A percentile compares a stretch with the other conserved stretches of the same genome.
These are phyloP conservation scores for Sarocladium oryzae DNA, from an alignment of 2,329 filamentous ascomycete species.

Conservation along the genomic window DNA sequence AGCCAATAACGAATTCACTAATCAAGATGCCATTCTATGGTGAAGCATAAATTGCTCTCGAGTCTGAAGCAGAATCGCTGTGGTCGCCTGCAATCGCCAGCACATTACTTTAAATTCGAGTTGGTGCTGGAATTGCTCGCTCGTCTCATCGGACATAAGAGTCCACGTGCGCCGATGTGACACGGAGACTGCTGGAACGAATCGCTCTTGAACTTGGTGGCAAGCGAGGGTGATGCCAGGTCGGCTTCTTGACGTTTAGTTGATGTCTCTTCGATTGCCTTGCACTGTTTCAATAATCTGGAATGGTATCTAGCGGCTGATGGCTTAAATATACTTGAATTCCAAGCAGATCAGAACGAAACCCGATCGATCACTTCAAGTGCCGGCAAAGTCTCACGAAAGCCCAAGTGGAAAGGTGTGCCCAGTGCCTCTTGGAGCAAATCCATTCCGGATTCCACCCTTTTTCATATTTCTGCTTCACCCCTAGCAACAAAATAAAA, in stretches of 20 bases:
- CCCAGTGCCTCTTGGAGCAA: neutral
- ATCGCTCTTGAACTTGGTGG: neutral
- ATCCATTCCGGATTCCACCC: neutral
- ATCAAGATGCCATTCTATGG: too few relatives aligned
- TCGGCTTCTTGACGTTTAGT: too few relatives aligned
- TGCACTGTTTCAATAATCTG: neutral
- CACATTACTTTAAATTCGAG: too few relatives aligned
- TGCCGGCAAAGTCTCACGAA: neutral
- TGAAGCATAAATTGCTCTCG: too few relatives aligned
- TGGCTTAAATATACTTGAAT: neutral
- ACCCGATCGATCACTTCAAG: neutral
- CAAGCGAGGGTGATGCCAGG: too few relatives aligned
- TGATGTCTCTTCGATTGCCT: neutral
- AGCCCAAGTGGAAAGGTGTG: neutral
- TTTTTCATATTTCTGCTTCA: neutral
- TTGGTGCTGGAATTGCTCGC: too few relatives aligned
- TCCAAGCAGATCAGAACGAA: neutral
- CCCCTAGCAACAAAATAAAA: neutral
- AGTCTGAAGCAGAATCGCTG: too few relatives aligned
- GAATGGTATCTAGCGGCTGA: neutral
- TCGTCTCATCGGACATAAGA: neutral
- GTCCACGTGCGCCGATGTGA: constrained; percentile 3
- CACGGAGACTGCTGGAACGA: neutral
- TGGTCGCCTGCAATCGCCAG: too few relatives aligned
- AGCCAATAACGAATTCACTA: too few relatives aligned